Evolutionary conservation across 2,329 filamentous ascomycete species (phyloP), one percentile per base, ranked within the genome.

Genomic region (Acrodontium crateriforme): DNA sequence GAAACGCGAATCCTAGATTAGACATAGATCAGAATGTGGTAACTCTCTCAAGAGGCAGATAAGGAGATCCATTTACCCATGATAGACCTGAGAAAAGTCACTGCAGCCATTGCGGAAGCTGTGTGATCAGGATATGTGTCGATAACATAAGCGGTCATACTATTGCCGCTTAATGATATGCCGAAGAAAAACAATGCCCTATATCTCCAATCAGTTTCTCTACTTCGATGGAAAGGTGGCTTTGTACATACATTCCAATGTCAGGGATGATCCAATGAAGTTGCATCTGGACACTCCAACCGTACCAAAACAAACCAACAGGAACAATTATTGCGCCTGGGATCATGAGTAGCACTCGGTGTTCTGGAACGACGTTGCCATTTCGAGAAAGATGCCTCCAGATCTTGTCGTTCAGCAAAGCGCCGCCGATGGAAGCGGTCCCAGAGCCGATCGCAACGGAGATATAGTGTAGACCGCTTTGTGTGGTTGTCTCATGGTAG

Each of bases 1-100:
- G 73, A 0, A 77, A 60, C 0, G 70, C 51, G 4, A 70, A 69
- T 0, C 65, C 70, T 22, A n/a, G n/a, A n/a, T n/a, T n/a, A n/a
- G n/a, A n/a, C n/a, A n/a, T n/a, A n/a, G n/a, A n/a, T n/a, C n/a
- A n/a, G n/a, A n/a, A n/a, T n/a, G n/a, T n/a, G n/a, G n/a, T n/a
- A n/a, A n/a, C n/a, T n/a, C n/a, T n/a, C n/a, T n/a, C n/a, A n/a
- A n/a, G n/a, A n/a, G n/a, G n/a, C n/a, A n/a, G n/a, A n/a, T n/a
- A n/a, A n/a, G n/a, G n/a, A n/a, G n/a, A n/a, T n/a, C n/a, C n/a
- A n/a, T n/a, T n/a, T n/a, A n/a, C n/a, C n/a, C n/a, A n/a, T n/a
- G 20, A 10, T 8, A 69, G 34, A 11, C 59, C 65, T 9, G 42
- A 45, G 10, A 62, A 32, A 25, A 68, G 59, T 31, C 61, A 61